A percentile compares a stretch with the other conserved stretches of the same genome.
Evolutionary conservation across 345 rosid genomes (phyloP).

Genomic region (Lepidium africanum): DNA sequence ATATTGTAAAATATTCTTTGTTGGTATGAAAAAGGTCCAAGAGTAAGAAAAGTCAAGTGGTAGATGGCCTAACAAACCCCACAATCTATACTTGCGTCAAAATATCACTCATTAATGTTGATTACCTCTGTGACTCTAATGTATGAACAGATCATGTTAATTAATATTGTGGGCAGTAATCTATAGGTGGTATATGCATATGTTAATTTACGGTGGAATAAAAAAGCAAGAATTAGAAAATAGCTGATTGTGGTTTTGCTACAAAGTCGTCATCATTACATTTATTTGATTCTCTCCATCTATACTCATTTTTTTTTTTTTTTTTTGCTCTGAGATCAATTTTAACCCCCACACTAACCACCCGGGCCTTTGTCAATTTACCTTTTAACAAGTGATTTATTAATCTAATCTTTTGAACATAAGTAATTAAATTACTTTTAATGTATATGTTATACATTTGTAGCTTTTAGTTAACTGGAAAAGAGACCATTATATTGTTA

Average conservation of each 20-base stretch:
- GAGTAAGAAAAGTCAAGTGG: too few species aligned
- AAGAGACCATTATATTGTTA: neutral
- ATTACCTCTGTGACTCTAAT: too few species aligned
- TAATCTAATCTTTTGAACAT: neutral
- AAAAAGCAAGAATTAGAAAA: too few species aligned
- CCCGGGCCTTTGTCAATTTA: conserved; percentile 4
- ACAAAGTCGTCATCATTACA: conserved; percentile 1
- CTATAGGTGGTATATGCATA: neutral
- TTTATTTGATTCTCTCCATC: conserved; percentile 11
- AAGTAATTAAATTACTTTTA: neutral
- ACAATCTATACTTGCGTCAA: too few species aligned
- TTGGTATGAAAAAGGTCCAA: too few species aligned
- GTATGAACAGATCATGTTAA: too few species aligned
- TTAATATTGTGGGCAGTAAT: too few species aligned
- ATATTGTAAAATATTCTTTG: too few species aligned
- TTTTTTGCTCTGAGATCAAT: neutral
- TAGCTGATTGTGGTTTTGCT: neutral
- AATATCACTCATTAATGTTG: too few species aligned
- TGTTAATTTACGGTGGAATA: neutral
- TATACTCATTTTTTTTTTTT: neutral
- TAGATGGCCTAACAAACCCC: too few species aligned
- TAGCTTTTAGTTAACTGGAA: neutral
- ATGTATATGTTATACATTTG: neutral
- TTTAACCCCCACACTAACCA: conserved; percentile 8
- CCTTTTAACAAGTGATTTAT: neutral